phyloP scores from a whole-genome alignment of 495 filamentous ascomycete species.

The Aspergillus affinis region DNA sequence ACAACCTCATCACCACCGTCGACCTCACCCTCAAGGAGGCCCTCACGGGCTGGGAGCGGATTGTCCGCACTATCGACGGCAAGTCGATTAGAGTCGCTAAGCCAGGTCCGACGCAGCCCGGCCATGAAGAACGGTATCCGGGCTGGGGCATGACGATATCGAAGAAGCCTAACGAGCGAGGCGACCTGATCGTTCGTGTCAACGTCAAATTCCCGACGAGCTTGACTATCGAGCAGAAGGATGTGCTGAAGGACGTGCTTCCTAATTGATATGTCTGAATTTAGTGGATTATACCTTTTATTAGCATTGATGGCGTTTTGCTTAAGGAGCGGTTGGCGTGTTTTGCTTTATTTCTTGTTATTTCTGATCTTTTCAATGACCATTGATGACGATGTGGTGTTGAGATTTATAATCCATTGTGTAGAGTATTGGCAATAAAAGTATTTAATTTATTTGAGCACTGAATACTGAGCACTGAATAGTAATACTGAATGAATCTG shows the following conservation, averaged over 20 bases:
- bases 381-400: slow-evolving; percentile 12
- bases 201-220: slow-evolving; percentile 86
- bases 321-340: slow-evolving; percentile 13
- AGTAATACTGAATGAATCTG: neutral
- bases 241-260: slow-evolving; percentile 73
- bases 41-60: slow-evolving; percentile 90
- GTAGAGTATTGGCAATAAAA: neutral
- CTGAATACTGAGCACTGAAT: neutral
- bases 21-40: slow-evolving; percentile 91
- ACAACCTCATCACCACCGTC: slow-evolving; percentile 75
- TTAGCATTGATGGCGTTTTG: slow-evolving; percentile 37
- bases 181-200: slow-evolving; percentile 85
- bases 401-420: slow-evolving; percentile 4
- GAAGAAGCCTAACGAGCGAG: slow-evolving; percentile 79
- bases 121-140: slow-evolving; percentile 77
- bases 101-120: slow-evolving; percentile 80
- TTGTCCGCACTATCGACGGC: slow-evolving; percentile 89
- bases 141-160: slow-evolving; percentile 86
- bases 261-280: slow-evolving; percentile 23
- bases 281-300: slow-evolving; percentile 16
- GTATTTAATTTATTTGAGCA: neutral
- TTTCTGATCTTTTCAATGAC: slow-evolving; percentile 10
- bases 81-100: slow-evolving; percentile 75
- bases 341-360: neutral
- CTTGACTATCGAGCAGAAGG: slow-evolving; percentile 74